Base-by-base conservation (phyloP, 2,329 filamentous ascomycete species). In the Xylariaceae sp. region DNA sequence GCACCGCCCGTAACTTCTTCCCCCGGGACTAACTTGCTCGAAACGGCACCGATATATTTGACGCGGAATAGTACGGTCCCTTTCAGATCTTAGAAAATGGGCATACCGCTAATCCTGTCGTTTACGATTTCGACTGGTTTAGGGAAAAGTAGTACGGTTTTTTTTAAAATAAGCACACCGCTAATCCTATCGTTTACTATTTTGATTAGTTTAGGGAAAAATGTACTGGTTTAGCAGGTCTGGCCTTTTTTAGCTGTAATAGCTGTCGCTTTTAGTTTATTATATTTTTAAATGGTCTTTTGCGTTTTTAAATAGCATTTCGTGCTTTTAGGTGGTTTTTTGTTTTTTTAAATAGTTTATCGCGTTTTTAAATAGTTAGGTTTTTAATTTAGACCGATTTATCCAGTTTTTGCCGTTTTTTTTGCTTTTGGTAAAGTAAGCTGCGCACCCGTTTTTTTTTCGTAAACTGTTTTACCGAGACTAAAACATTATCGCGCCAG, bases 111-210 rank as follows among this genome's bases (percentile, higher is more conserved):
- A 44, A 44, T 44, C 24, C 41, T 20, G 41, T 44, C 27, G 41
- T 16, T 29, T 20, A 33, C 33, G 27, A 8, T 40, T n/a, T 40
- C 36, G 26, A 26, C 36, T 15, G 26, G 36, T 40, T 23, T 15
- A n/a, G 16, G 16, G 26, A 40, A 40, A 26, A 40, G 36, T 8
- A 26, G 21, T 40, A 40, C 36, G 26, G 16, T 11, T 26, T 15
- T 40, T 11, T 15, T 40, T n/a, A 40, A 40, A 23, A 40, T 23
- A 23, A 29, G 48, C 40, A 40, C 40, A 45, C 30, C 27, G 48
- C 48, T 51, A 21, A 51, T 51, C 20, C 16, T 15, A 40, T 45
- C 40, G 45, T 39, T 44, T 13, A 11, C 39, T 15, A 15, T 36
- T 50, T 44, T 26, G n/a, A 16, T 26, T 30, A n/a, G 44, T 48